Evolutionary conservation across 2,329 filamentous ascomycete genomes (phyloP).

Genomic region (Herpotrichia juniperi): DNA sequence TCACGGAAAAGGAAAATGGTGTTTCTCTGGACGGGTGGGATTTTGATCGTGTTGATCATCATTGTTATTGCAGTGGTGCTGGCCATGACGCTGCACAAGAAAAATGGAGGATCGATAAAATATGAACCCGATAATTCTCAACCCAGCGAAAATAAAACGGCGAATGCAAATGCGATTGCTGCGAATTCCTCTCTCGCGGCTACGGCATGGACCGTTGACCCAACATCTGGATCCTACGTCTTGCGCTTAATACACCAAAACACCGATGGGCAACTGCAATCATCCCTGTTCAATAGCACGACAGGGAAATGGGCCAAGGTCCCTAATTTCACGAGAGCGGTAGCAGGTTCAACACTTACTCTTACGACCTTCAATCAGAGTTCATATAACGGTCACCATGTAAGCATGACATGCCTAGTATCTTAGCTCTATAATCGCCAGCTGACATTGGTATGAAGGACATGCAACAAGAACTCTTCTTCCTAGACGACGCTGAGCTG

Average conservation of each 20-base stretch:
- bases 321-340: not conserved
- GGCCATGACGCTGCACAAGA: not conserved
- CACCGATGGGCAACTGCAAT: conserved; percentile 3
- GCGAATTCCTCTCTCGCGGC: conserved; percentile 5
- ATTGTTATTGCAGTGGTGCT: not conserved
- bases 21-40: not conserved
- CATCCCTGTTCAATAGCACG: not conserved
- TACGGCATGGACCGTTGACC: conserved; percentile 4
- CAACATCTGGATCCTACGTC: not conserved
- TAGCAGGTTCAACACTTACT: not conserved
- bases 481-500: not conserved
- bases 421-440: not conserved
- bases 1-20: not conserved
- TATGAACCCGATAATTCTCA: not conserved
- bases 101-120: not conserved
- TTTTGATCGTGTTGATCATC: not conserved
- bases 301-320: not conserved
- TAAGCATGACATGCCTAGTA: not conserved
- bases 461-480: conserved; percentile 9
- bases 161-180: not conserved
- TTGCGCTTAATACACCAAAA: conserved; percentile 5
- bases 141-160: not conserved
- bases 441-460: not conserved
- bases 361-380: not conserved
- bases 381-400: not conserved